Conservation (phyloP, 1,284 basidiomycete genomes). For the Pulveroboletus sp. region DNA sequence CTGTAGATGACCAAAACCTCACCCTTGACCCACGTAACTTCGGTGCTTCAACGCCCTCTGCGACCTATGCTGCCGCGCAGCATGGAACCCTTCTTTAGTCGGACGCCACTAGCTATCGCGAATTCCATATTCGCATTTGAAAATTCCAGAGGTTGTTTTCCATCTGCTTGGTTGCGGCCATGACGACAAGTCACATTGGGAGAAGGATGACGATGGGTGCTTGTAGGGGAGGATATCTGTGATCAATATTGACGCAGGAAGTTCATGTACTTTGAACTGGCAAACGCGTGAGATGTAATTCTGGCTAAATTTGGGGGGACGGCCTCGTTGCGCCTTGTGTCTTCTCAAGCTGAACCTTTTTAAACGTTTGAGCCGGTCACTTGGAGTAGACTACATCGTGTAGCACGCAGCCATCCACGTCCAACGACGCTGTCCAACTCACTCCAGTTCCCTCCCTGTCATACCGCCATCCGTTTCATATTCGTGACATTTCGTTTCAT, state of each 20-base stretch:
- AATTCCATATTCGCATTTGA: slow-evolving; percentile 22
- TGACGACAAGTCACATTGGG: slow-evolving; percentile 27
- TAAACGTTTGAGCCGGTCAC: slow-evolving; percentile 18
- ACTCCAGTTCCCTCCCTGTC: slow-evolving; percentile 6
- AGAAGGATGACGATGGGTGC: slow-evolving; percentile 7
- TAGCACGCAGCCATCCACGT: slow-evolving; percentile 10
- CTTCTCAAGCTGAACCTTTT: slow-evolving; percentile 23
- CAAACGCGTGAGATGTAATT: slow-evolving; percentile 25
- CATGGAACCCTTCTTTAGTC: slow-evolving; percentile 24
- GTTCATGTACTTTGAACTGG: slow-evolving; percentile 20
- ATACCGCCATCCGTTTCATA: slow-evolving; percentile 24
- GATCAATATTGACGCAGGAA: slow-evolving; percentile 21
- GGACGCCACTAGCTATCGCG: slow-evolving; percentile 30
- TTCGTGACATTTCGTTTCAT: slow-evolving; percentile 19
- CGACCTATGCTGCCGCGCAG: slow-evolving; percentile 21
- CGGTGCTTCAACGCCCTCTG: slow-evolving; percentile 12
- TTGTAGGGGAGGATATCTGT: slow-evolving; percentile 6
- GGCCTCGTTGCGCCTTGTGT: slow-evolving; percentile 26
- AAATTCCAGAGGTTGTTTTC: slow-evolving; percentile 15
- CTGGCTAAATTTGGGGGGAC: slow-evolving; percentile 27
- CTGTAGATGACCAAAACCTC: slow-evolving; percentile 13
- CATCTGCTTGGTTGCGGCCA: slow-evolving; percentile 11
- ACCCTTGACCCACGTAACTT: slow-evolving; percentile 31
- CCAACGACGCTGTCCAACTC: slow-evolving; percentile 15
- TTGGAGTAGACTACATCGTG: slow-evolving; percentile 23